phyloP scores from a whole-genome alignment of 257 asterid species.

The Capsicum chinense region DNA sequence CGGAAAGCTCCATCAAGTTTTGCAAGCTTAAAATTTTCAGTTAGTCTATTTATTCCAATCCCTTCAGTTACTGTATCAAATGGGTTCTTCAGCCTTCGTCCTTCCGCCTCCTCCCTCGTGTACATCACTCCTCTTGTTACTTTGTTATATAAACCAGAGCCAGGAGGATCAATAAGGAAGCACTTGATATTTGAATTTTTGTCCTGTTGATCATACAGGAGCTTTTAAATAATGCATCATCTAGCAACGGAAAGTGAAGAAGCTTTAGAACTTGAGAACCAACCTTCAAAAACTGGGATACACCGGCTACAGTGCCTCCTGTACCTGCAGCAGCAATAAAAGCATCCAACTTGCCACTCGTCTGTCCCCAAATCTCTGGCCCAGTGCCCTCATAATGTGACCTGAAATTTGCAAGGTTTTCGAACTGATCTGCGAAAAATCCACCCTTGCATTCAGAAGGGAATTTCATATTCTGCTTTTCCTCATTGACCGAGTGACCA shows the following conservation, averaged over 20 bases:
- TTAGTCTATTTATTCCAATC: constrained; percentile 87
- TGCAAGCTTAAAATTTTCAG: constrained; percentile 80
- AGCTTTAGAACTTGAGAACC: constrained; percentile 28
- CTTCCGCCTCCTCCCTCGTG: constrained; percentile 94
- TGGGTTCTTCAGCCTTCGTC: constrained; percentile 84
- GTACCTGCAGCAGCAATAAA: constrained; percentile 99
- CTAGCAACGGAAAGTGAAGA: neutral
- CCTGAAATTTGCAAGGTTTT: constrained; percentile 89
- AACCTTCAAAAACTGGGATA: constrained; percentile 85
- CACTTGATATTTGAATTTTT: constrained; percentile 65
- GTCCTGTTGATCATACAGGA: constrained; percentile 57
- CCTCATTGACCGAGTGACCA: constrained; percentile 37
- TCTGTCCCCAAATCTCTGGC: constrained; percentile 92
- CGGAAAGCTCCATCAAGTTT: constrained; percentile 90
- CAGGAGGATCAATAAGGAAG: constrained; percentile 92
- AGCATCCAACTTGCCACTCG: constrained; percentile 77
- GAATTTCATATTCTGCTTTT: constrained; percentile 40
- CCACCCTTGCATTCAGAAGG: constrained; percentile 67
- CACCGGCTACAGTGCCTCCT: constrained; percentile 94
- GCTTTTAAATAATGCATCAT: constrained; percentile 21
- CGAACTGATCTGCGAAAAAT: constrained; percentile 94
- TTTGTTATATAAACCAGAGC: constrained; percentile 93
- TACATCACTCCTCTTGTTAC: constrained; percentile 97
- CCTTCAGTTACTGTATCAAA: constrained; percentile 96
- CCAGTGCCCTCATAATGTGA: constrained; percentile 96